Evolutionary conservation across 2,329 filamentous ascomycete genomes (phyloP).

Genomic region (Aspergillus sojae): DNA sequence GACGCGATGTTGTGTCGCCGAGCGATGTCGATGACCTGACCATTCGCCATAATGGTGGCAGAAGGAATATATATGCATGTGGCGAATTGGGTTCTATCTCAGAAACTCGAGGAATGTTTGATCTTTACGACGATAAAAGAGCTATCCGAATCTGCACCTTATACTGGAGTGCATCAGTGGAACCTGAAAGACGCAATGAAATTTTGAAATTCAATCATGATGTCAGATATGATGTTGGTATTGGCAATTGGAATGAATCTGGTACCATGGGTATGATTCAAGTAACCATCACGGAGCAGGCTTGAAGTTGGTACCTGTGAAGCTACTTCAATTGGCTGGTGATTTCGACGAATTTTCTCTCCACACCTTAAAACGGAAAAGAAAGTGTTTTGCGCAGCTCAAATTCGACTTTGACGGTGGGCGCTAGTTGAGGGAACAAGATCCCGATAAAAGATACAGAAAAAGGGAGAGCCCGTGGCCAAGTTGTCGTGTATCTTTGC

Average conservation of each 20-base stretch:
- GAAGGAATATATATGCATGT: constrained; percentile 11
- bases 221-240: constrained; percentile 11
- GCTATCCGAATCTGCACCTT: constrained; percentile 14
- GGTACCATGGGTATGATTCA: constrained; percentile 12
- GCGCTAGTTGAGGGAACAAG: too few relatives aligned
- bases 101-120: constrained; percentile 11
- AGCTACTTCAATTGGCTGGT: too few relatives aligned
- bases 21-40: constrained; percentile 16
- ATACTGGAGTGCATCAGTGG: constrained; percentile 13
- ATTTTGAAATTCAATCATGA: constrained; percentile 9
- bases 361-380: too few relatives aligned
- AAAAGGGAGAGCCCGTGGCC: too few relatives aligned
- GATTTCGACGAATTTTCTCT: too few relatives aligned
- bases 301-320: too few relatives aligned
- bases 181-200: constrained; percentile 10
- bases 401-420: too few relatives aligned
- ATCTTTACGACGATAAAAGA: constrained; percentile 16
- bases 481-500: too few relatives aligned
- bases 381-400: too few relatives aligned
- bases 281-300: constrained; percentile 7
- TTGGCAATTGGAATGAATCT: constrained; percentile 15
- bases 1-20: constrained; percentile 12
- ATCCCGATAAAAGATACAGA: too few relatives aligned
- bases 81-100: constrained; percentile 8
- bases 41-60: constrained; percentile 15